Base-by-base conservation (phyloP, 2,329 filamentous ascomycete species). In the Paraconiothyrium brasiliense region DNA sequence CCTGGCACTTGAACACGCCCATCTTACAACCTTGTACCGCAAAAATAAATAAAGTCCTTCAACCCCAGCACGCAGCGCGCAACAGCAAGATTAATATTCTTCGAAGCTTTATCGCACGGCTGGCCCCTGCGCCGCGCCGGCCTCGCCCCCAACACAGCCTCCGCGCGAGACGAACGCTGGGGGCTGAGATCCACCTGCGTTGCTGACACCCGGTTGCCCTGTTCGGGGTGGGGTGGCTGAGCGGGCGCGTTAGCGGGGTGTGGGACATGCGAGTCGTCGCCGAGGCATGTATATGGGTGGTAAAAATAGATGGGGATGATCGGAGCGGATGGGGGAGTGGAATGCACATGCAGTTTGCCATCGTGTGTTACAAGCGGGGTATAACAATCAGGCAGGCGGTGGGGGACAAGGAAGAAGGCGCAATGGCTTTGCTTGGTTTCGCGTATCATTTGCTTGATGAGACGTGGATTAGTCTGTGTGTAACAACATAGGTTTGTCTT, bases 101-200 rank as follows among this genome's bases (percentile, higher is more conserved):
- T 8, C 46, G 46, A 6, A 30, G 9, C 16, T 3, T 9, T 7
- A 10, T 22, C 39, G 22, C 46, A 48, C 24, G 46, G 46, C 11
- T 14, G 20, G 20, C 20, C 20, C 20, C 20, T 20, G 20, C 20
- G 20, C 20, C 20, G 20, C 20, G 20, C 46, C 11, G 2, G 9
- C 46, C 4, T 14, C 46, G 46, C 46, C 46, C 46, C 46, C 46
- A 48, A 48, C 46, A 30, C 46, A 48, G 46, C 46, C 46, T 30
- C 30, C 46, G 22, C 46, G 46, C 46, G 46, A 48, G 22, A 48
- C 20, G 20, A 20, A 48, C 16, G 16, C 46, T 48, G 46, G 46
- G 46, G 46, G 46, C 46, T 48, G 46, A 11, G 16, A 4, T 27
- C 46, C 20, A 20, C 2, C 22, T 16, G 22, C 8, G 10, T 30